Conservation (phyloP, 441 rosid species). For the Cnidoscolus chayamansa region DNA sequence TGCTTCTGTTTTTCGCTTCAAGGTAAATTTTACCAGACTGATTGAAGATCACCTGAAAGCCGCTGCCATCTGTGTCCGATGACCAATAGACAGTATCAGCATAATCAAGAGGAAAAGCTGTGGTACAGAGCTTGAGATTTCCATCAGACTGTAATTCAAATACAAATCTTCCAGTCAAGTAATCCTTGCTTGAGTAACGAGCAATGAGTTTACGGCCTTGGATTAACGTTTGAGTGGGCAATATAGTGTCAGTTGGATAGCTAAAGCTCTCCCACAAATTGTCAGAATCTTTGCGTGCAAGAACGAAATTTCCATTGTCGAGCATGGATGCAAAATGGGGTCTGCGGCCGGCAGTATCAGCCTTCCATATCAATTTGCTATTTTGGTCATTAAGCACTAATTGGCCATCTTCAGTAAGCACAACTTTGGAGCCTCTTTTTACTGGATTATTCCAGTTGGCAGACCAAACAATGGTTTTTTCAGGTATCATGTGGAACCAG, state of each 20-base stretch:
- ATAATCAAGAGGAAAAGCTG: background rate
- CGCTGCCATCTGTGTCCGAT: background rate
- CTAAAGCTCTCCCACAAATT: conserved; percentile 4
- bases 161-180: conserved; percentile 27
- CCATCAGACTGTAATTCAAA: conserved; percentile 26
- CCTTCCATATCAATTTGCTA: conserved; percentile 11
- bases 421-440: conserved; percentile 27
- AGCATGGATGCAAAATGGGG: conserved; percentile 10
- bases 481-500: conserved; percentile 19
- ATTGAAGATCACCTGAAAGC: conserved; percentile 21
- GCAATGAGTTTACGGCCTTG: background rate
- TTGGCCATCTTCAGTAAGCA: conserved; percentile 20
- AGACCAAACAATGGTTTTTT: conserved; percentile 35
- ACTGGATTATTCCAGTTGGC: conserved; percentile 22
- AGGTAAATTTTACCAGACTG: conserved; percentile 31
- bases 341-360: background rate
- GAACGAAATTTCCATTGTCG: conserved; percentile 15
- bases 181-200: background rate
- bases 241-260: conserved; percentile 11
- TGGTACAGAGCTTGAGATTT: conserved; percentile 26
- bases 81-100: conserved; percentile 17
- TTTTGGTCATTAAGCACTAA: conserved; percentile 29
- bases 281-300: background rate
- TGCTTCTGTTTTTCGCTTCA: background rate
- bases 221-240: background rate